Evolutionary conservation across 257 asterid genomes (phyloP).

Genomic region (Penstemon barbatus): DNA sequence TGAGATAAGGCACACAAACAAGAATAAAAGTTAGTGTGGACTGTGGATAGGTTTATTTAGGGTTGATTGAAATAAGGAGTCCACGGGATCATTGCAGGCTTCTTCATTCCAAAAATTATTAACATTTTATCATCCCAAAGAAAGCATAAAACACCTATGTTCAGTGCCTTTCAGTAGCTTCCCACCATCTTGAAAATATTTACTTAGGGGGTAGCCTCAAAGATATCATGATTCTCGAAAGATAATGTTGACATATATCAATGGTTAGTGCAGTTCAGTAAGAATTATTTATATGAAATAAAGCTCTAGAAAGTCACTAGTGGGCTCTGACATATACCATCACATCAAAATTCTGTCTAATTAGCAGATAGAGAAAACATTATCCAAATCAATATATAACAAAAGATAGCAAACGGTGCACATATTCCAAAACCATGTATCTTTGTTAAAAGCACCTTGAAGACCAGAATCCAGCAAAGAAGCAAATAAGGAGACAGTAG

Average conservation of each 20-base stretch:
- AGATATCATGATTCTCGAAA: constrained; percentile 8
- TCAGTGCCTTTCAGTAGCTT: constrained; percentile 16
- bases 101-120: constrained; percentile 18
- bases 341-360: constrained; percentile 13
- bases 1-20: constrained; percentile 11
- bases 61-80: constrained; percentile 1
- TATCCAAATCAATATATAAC: constrained; percentile 20
- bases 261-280: constrained; percentile 14
- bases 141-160: not conserved
- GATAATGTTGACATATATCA: not conserved
- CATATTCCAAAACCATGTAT: constrained; percentile 14
- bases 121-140: constrained; percentile 5
- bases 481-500: constrained; percentile 75
- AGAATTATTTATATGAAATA: constrained; percentile 3
- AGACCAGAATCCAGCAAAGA: constrained; percentile 86
- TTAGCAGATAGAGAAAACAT: not conserved
- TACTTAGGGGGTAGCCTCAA: constrained; percentile 1
- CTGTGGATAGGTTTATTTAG: not conserved
- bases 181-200: constrained; percentile 9
- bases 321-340: not conserved
- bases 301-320: constrained; percentile 5
- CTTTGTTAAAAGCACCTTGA: constrained; percentile 60
- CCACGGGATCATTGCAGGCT: constrained; percentile 2
- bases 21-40: not conserved
- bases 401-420: constrained; percentile 17